Conservation (phyloP, 495 filamentous ascomycete species). For the Peziza echinospora region DNA sequence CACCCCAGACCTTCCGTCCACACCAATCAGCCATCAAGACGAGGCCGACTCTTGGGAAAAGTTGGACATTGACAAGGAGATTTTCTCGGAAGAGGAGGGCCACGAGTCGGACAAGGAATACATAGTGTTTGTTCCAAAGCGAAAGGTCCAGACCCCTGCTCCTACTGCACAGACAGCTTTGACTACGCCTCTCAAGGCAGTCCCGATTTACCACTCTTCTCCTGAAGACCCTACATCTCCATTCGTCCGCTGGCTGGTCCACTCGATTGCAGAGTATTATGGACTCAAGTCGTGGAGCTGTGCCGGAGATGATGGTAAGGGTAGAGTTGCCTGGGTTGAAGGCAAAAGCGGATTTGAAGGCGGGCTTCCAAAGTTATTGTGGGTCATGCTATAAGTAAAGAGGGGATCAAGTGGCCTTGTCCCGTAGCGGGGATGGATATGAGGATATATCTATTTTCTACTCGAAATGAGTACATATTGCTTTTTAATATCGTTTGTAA, state of each 20-base stretch:
- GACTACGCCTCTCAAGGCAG: neutral
- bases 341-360: too few species aligned
- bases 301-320: too few species aligned
- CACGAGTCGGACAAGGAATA: slow-evolving; percentile 13
- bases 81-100: slow-evolving; percentile 5
- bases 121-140: neutral
- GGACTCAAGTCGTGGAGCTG: slow-evolving; percentile 72
- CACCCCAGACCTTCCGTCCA: neutral
- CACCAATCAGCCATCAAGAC: too few species aligned
- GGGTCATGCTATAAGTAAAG: too few species aligned
- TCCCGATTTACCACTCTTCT: neutral
- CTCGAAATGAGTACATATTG: too few species aligned
- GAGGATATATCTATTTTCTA: too few species aligned
- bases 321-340: too few species aligned
- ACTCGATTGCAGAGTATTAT: slow-evolving; percentile 83
- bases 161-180: neutral
- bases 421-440: too few species aligned
- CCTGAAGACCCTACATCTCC: neutral
- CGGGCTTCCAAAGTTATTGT: too few species aligned
- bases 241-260: slow-evolving; percentile 71
- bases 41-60: neutral
- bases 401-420: too few species aligned
- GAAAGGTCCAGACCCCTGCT: neutral
- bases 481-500: too few species aligned
- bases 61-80: neutral